Base-by-base conservation (phyloP, 805 yeast species). In the Blastobotrys chiropterorum region DNA sequence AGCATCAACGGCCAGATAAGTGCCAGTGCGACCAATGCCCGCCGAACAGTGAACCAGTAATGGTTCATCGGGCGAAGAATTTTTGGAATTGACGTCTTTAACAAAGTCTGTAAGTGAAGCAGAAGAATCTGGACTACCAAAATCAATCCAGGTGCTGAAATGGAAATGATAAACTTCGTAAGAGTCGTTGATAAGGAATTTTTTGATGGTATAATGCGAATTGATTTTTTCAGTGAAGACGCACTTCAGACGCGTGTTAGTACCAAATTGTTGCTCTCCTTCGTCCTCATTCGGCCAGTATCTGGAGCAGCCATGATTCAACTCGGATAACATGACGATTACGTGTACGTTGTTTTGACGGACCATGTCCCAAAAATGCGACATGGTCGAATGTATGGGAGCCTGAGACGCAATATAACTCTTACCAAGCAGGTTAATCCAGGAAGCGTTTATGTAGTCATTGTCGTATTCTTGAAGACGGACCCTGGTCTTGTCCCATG, bases 21-120 rank as follows among this genome's bases (percentile, higher is more conserved):
- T 86, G 1, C 99, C 99, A 0, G 98, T 89, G 53, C 99, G 74
- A 16, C 99, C 99, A 63, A 96, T 90, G 0, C 99, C 99, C 1
- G 98, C 98, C 4, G 96, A 88, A 64, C 99, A 92, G 68, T 92
- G 98, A 21, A 86, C 86, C 45, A 89, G 64, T 3, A 82, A 75
- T 17, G 94, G 92, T 0, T 76, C 68, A 1, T 71, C 64, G 5
- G 34, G 34, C 5, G 34, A 26, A 38, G 67, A 57, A 44, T 75
- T 66, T 15, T 81, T 63, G 11, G 72, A 57, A 47, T 74, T 72
- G 46, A 72, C 76, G 57, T 77, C 57, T 47, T 71, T 69, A 30
- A 81, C 75, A 20, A 81, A 64, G 56, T 83, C 86, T 16, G 71
- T 67, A 15, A 83, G 77, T 44, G 61, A 62, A 11, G 61, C 59